A percentile compares a stretch with the other conserved stretches of the same genome.
These are phyloP conservation scores for Tilletia setariae DNA, from an alignment of 1,284 basidiomycete species.

Conservation along the genomic window DNA sequence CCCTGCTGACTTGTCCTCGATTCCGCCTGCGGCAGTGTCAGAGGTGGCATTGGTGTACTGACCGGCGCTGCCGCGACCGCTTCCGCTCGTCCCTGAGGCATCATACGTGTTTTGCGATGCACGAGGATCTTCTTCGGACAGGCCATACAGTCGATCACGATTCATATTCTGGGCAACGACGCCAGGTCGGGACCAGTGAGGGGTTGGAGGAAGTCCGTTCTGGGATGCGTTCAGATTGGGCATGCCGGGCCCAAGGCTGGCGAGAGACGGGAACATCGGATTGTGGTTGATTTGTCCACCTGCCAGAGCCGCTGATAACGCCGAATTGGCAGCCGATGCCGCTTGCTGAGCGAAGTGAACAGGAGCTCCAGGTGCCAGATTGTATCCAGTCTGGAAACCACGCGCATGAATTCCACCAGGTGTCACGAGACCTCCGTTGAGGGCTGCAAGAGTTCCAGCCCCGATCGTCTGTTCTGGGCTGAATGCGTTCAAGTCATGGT, in stretches of 20 bases:
- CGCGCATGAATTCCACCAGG: conserved; percentile 15
- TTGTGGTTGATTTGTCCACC: conserved; percentile 21
- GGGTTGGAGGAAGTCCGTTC: not conserved
- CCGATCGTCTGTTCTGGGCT: conserved; percentile 16
- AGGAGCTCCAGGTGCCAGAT: conserved; percentile 14
- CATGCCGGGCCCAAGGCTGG: not conserved
- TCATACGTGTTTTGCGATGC: not conserved
- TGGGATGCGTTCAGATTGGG: not conserved
- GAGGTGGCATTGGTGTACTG: not conserved
- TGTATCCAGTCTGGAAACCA: not conserved
- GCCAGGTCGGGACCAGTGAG: not conserved
- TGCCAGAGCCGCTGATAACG: not conserved
- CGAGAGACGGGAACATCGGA: conserved; percentile 31
- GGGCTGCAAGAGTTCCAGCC: not conserved
- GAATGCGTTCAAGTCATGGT: conserved; percentile 52
- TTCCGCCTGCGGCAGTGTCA: not conserved
- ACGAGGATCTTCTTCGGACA: not conserved
- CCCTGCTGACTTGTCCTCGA: not conserved
- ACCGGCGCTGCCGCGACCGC: not conserved
- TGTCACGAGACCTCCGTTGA: conserved; percentile 7
- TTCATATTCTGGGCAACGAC: not conserved
- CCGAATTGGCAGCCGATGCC: not conserved
- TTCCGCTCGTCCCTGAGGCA: not conserved
- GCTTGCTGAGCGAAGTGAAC: conserved; percentile 6
- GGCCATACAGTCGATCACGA: not conserved